Evolutionary conservation across 441 rosid species (phyloP).

Genomic region (Omphalea diandra): DNA sequence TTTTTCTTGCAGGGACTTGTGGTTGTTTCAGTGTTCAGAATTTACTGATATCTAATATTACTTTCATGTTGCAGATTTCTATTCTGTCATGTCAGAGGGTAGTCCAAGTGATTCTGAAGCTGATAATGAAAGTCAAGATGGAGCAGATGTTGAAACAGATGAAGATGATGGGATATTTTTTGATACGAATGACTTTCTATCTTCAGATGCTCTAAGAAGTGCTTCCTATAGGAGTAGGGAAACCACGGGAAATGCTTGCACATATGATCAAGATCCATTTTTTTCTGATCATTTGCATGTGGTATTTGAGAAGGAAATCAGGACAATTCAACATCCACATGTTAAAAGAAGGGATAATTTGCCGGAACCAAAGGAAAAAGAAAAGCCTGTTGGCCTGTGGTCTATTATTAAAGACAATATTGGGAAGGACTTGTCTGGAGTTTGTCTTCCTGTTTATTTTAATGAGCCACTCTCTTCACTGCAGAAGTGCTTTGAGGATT

Average conservation of each 20-base stretch:
- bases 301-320: constrained; percentile 42
- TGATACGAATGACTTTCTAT: constrained; percentile 82
- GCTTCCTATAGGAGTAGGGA: constrained; percentile 86
- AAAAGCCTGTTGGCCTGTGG: constrained; percentile 93
- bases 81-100: constrained; percentile 95
- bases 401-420: constrained; percentile 95
- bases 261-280: constrained; percentile 51
- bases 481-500: constrained; percentile 97
- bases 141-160: constrained; percentile 81
- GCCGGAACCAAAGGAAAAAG: constrained; percentile 95
- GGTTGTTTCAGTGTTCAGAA: neutral
- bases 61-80: constrained; percentile 65
- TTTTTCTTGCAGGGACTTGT: neutral
- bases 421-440: constrained; percentile 96
- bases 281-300: constrained; percentile 52
- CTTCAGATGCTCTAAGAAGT: constrained; percentile 82
- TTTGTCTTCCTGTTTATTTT: constrained; percentile 94
- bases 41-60: constrained; percentile 20
- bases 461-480: constrained; percentile 94
- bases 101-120: constrained; percentile 83
- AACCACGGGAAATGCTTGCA: constrained; percentile 47
- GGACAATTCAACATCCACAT: constrained; percentile 59
- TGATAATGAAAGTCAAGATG: constrained; percentile 90
- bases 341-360: constrained; percentile 82
- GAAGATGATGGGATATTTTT: constrained; percentile 74